Evolutionary conservation across 345 rosid genomes (phyloP).

Genomic region (Pugionium cornutum): DNA sequence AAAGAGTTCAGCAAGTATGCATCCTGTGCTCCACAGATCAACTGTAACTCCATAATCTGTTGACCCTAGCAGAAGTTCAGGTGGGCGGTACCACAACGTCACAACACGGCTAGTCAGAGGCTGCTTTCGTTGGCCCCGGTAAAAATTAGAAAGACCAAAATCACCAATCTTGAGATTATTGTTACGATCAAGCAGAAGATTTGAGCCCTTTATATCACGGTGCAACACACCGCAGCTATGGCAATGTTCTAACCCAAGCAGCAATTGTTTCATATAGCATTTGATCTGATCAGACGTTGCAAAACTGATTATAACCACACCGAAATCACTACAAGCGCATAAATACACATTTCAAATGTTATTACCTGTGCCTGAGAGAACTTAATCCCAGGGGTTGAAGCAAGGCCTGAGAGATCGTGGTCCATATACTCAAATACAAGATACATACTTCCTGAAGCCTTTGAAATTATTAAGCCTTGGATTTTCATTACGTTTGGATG

Average conservation of each 20-base stretch:
- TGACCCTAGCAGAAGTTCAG: slow-evolving; percentile 45
- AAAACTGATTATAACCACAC: slow-evolving; percentile 1
- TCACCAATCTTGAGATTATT: slow-evolving; percentile 68
- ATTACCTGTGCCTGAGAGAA: slow-evolving; percentile 65
- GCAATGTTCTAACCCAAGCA: slow-evolving; percentile 66
- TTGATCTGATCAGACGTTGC: slow-evolving; percentile 47
- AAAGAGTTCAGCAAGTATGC: slow-evolving; percentile 45
- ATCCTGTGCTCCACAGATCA: slow-evolving; percentile 47
- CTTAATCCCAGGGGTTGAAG: slow-evolving; percentile 53
- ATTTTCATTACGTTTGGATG: slow-evolving; percentile 78
- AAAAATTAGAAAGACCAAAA: slow-evolving; percentile 63
- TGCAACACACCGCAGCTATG: slow-evolving; percentile 67
- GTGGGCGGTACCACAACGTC: slow-evolving; percentile 47
- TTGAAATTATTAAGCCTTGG: slow-evolving; percentile 62
- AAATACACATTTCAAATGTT: not conserved
- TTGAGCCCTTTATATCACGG: slow-evolving; percentile 71
- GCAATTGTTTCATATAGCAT: slow-evolving; percentile 68
- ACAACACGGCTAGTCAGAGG: slow-evolving; percentile 48
- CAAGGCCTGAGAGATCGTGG: slow-evolving; percentile 69
- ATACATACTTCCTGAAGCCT: slow-evolving; percentile 60
- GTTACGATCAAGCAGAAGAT: slow-evolving; percentile 55
- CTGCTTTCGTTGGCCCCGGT: slow-evolving; percentile 39
- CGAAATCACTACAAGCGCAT: not conserved
- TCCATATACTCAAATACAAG: slow-evolving; percentile 76
- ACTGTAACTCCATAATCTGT: slow-evolving; percentile 44